Evolutionary conservation across 108 stramenopile genomes (phyloP), one percentile per base, ranked within the genome.

Genomic region (Aurantiochytrium sp.): DNA sequence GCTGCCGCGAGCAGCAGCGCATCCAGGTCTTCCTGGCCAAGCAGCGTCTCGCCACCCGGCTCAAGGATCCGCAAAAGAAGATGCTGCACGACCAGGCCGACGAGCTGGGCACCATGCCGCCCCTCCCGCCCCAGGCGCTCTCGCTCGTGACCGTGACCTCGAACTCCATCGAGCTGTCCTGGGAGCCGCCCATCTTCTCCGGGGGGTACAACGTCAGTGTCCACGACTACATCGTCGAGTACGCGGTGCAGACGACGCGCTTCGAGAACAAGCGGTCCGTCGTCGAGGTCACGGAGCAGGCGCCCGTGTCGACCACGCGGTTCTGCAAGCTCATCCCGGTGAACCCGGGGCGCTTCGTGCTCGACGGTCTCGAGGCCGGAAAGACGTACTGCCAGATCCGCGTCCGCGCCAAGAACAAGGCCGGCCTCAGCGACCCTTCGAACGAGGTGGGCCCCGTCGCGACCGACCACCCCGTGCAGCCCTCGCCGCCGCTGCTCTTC

Each of bases 381-480:
- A 48, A 6, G 45, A 27, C 39, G 2, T 81, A 81, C 45, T 6
- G 10, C 8, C 42, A 42, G 0, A 41, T 81, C 45, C 39, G 42
- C 45, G 73, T 81, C 8, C 73, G 73, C 17, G 73, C 73, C 6
- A 48, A 48, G 27, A 81, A 81, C 73, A 41, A 81, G 39, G 73
- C 24, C 27, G 73, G 73, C 3, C 12, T 48, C 19, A 48, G 42
- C 27, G 42, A 12, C 19, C 73, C 73, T 17, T 81, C 73, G 12
- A 48, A 81, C 39, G 42, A 41, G 73, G 45, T 81, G 6, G 42
- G 42, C 6, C 73, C 45, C 30, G 45, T 81, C 27, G 42, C 42
- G 21, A 81, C 73, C n/a, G 73, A 81, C n/a, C 2, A 22, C 6
- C 15, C 73, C 6, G 4, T 48, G 39, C 73, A 41, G 45, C 73